Conservation (phyloP, 1,284 basidiomycete species). For the Neotropicomus parvogracilis region DNA sequence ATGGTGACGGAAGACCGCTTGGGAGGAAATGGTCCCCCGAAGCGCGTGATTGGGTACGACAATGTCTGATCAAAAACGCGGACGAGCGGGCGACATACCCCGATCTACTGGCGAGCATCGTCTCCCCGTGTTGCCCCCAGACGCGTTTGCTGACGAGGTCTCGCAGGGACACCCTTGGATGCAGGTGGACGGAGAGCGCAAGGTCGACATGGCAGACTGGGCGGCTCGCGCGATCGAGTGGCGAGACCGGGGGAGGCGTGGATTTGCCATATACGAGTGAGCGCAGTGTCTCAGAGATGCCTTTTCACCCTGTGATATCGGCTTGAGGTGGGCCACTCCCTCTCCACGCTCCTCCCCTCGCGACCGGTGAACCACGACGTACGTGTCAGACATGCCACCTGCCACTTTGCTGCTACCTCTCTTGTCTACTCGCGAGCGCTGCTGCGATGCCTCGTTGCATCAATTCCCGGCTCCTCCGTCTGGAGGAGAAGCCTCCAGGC, state of each 20-base stretch:
- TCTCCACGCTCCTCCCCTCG: slow-evolving; percentile 27
- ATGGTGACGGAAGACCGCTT: slow-evolving; percentile 11
- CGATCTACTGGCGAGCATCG: slow-evolving; percentile 63
- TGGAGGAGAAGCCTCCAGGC: neutral
- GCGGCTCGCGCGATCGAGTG: slow-evolving; percentile 60
- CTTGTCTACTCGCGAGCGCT: neutral
- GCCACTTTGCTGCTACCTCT: too few relatives aligned
- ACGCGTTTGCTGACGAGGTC: slow-evolving; percentile 11
- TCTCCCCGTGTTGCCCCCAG: neutral
- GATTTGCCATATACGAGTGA: slow-evolving; percentile 24
- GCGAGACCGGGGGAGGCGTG: slow-evolving; percentile 34
- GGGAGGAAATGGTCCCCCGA: slow-evolving; percentile 31
- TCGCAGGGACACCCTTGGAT: slow-evolving; percentile 69
- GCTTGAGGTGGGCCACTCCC: slow-evolving; percentile 14
- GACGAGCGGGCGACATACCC: slow-evolving; percentile 79
- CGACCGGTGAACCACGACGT: slow-evolving; percentile 19
- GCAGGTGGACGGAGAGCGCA: slow-evolving; percentile 46
- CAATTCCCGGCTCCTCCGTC: neutral
- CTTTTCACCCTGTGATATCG: slow-evolving; percentile 14
- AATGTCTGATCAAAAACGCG: slow-evolving; percentile 76
- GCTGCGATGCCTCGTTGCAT: neutral
- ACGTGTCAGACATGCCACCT: neutral
- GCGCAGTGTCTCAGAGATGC: slow-evolving; percentile 4
- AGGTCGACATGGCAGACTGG: slow-evolving; percentile 85
- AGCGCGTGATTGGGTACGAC: slow-evolving; percentile 58